Percentiles rank a stretch among this genome's conserved stretches.
Conservation (phyloP, 2,329 filamentous ascomycete genomes). For the Aureobasidium sp. region DNA sequence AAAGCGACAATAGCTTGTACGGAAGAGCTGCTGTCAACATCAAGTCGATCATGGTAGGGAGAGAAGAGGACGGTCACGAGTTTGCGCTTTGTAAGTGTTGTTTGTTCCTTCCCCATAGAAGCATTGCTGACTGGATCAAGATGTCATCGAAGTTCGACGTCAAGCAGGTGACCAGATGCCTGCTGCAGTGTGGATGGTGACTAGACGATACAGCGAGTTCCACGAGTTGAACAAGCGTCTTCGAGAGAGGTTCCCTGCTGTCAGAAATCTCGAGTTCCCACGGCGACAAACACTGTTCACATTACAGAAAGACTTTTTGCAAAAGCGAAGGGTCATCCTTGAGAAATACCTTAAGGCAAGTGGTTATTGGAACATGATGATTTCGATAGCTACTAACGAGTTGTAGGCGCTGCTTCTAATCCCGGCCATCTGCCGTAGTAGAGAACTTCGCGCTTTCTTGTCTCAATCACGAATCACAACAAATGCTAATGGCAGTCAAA, state of each 20-base stretch:
- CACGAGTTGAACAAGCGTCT: constrained; percentile 89
- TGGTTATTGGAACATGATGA: neutral
- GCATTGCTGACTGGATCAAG: constrained; percentile 28
- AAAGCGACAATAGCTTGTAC: constrained; percentile 95
- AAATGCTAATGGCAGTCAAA: constrained; percentile 54
- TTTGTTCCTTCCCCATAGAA: neutral
- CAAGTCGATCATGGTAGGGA: constrained; percentile 84
- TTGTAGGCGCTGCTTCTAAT: constrained; percentile 56
- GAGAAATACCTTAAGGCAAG: constrained; percentile 64
- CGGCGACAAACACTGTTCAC: constrained; percentile 91
- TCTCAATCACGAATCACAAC: constrained; percentile 73
- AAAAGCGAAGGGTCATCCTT: constrained; percentile 74
- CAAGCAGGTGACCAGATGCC: constrained; percentile 93
- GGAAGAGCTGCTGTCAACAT: constrained; percentile 84
- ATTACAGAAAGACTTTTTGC: constrained; percentile 88
- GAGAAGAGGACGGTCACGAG: constrained; percentile 85
- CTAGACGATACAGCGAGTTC: constrained; percentile 93
- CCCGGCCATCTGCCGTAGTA: constrained; percentile 87
- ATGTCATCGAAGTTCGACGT: constrained; percentile 83
- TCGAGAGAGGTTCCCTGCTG: constrained; percentile 74
- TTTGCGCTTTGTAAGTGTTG: constrained; percentile 65
- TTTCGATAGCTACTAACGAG: neutral
- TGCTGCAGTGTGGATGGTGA: constrained; percentile 87
- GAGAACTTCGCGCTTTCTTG: constrained; percentile 84
- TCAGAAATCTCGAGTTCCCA: constrained; percentile 85